Evolutionary conservation across 768 basidiomycete genomes (phyloP), one percentile per base, ranked within the genome.

Genomic region (Leccinum barrowsii): DNA sequence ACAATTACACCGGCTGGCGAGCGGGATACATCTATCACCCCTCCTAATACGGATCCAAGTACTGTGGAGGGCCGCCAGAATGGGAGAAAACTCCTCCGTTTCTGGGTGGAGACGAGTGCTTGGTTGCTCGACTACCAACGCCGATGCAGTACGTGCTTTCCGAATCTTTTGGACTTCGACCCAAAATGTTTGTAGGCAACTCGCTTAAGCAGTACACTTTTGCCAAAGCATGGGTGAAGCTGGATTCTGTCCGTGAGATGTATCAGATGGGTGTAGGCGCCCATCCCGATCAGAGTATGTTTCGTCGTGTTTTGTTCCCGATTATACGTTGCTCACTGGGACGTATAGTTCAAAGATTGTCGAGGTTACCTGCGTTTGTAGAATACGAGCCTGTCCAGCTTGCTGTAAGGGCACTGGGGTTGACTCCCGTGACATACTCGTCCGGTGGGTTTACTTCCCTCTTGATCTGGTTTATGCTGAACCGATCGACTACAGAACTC

Each of bases 21-120:
- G 6, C 68, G 70, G 4, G 82, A 84, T 40, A 65, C 71, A 5
- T 78, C 77, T 1, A 72, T 91, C 12, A 75, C 74, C 6, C 82
- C 87, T 19, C 89, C 89, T 0, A 46, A 70, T 5, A 83, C 84
- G 4, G 83, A 88, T 58, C 64, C 76, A 15, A 65, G 55, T 10
- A 78, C 76, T 8, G 65, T 73, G 8, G 72, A 76, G 40, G 86
- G 85, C 17, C 79, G 73, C 57, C 75, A 77, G 56, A 82, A 78
- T 59, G 79, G 85, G 5, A 79, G 80, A 22, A 86, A 80, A 65
- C 78, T 93, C 4, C 78, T 93, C 50, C 82, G 92, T 34, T 88
- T 86, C 28, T 93, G 92, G 92, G 79, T 91, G 17, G 92, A 94
- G 68, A 72, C 87, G 7, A 74, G 80, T 42, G 81, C 89, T 3